phyloP scores from a whole-genome alignment of 495 filamentous ascomycete species.

The Hypoxylon rickii region DNA sequence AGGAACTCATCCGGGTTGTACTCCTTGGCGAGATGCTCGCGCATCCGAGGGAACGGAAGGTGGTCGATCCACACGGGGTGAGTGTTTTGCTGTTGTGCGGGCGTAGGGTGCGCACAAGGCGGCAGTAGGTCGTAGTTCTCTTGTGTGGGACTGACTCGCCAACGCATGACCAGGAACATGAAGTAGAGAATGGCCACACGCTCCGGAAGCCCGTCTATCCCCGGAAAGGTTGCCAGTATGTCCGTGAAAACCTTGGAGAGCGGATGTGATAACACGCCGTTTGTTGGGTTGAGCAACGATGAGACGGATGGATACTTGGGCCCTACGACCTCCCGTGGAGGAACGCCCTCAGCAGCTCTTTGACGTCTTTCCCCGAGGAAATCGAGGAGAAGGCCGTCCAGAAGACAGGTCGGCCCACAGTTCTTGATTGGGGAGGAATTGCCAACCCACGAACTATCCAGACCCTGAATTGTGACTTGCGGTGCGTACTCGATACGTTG shows the following conservation, averaged over 20 bases:
- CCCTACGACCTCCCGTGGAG: slow-evolving; percentile 65
- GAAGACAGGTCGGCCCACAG: slow-evolving; percentile 65
- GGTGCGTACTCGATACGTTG: slow-evolving; percentile 26
- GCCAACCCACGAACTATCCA: slow-evolving; percentile 10
- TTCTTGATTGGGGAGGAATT: slow-evolving; percentile 59
- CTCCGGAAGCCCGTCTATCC: slow-evolving; percentile 70
- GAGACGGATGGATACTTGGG: slow-evolving; percentile 77
- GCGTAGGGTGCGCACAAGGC: slow-evolving; percentile 64
- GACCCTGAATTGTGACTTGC: background rate
- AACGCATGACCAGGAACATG: slow-evolving; percentile 86
- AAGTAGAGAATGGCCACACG: slow-evolving; percentile 76
- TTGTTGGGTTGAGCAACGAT: slow-evolving; percentile 70
- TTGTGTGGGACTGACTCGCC: slow-evolving; percentile 73
- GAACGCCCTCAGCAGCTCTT: slow-evolving; percentile 64
- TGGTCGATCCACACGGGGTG: slow-evolving; percentile 83
- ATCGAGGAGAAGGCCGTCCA: slow-evolving; percentile 76
- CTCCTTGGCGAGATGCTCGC: slow-evolving; percentile 60
- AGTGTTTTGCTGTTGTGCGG: slow-evolving; percentile 61
- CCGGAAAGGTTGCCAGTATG: slow-evolving; percentile 75
- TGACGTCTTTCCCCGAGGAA: slow-evolving; percentile 72
- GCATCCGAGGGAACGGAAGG: slow-evolving; percentile 74
- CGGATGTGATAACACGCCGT: slow-evolving; percentile 65
- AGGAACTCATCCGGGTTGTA: slow-evolving; percentile 51
- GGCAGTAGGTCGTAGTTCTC: slow-evolving; percentile 77
- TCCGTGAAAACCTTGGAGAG: slow-evolving; percentile 83